Base-by-base conservation (phyloP, 1,284 basidiomycete species). In the Leucoagaricus sp. region DNA sequence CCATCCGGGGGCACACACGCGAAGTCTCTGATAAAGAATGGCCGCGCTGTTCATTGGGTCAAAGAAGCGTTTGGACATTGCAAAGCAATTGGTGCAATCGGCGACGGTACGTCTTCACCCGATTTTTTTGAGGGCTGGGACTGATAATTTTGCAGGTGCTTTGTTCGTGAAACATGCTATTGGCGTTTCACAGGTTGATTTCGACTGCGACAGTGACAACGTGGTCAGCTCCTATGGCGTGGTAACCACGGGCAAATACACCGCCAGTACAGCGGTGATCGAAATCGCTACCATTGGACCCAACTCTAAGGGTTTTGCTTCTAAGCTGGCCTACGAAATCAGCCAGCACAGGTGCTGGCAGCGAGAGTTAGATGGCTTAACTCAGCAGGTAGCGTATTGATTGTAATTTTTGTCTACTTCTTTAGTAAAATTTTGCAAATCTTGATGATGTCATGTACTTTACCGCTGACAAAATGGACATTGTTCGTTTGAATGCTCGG, bases 1-100 rank as follows among this genome's bases (percentile, higher is more conserved):
- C 83, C 87, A 13, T 84, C 86, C 19, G 89, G 89, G 0, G 70
- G 70, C 9, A 75, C 80, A 46, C 81, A 84, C 61, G 78, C 74
- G 10, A 77, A 82, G 63, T 67, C 76, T 31, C 75, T 92, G 25
- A 71, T 70, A 13, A 69, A 70, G 36, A 83, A 78, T 55, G 88
- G 86, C 3, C 77, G 87, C 5, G 78, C 72, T 10, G 68, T 88
- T 5, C 87, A 93, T 65, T 91, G 87, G 78, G 78, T 88, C 1
- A 79, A 86, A 40, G 91, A 93, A 70, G 84, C 89, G 1, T 93
- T 89, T 70, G 87, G 87, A 23, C 91, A 93, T 68, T 83, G 84
- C 69, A 92, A 93, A 72, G 67, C 85, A 10, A 89, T 93, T 50
- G 87, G 83, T n/a, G 89, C 85, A 4, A 76, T 87, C 36, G 91